Evolutionary conservation across 2,329 filamentous ascomycete genomes (phyloP), one percentile per base, ranked within the genome.

Genomic region (Thielaviopsis cerberus): DNA sequence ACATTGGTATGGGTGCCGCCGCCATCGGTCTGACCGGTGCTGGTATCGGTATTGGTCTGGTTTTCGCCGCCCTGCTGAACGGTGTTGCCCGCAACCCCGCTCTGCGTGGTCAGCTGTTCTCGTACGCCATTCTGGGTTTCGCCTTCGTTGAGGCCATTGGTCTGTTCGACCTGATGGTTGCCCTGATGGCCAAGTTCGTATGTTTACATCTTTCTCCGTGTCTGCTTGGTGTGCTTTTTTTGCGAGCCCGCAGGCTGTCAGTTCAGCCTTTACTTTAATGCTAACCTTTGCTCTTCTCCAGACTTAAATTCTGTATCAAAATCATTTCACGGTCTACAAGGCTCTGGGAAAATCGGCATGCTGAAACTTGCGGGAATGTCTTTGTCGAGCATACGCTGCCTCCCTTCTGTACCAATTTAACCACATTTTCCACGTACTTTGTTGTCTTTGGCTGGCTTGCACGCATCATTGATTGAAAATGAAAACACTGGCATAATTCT

Each of bases 91-190:
- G 88, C 79, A 94, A 94, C 86, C 88, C 88, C 71, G 86, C 85
- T 71, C 86, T 94, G 78, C 85, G 87, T 78, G 88, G 87, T 73
- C 88, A 94, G 82, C 87, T 94, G 71, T 94, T 92, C 86, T 87
- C 86, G 67, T 91, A 92, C 78, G 87, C 87, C 81, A 91, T 92
- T 86, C 79, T 92, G 72, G 87, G 88, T 79, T 92, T 92, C 79
- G 88, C 87, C 72, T 92, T 92, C 84, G 87, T 90, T 75, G 88
- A 92, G 75, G 87, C 88, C 77, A 88, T 87, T 68, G 85, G 85
- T 85, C 82, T 88, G 71, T 88, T 88, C 83, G 84, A 88, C 71
- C 83, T 88, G 71, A 89, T 89, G 85, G 81, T 89, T 88, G 85
- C 85, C 78, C 86, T 89, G 79, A 89, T 89, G 85, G 86, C 85